Conservation (phyloP, 257 asterid genomes). For the Solanum lycopersicoides region DNA sequence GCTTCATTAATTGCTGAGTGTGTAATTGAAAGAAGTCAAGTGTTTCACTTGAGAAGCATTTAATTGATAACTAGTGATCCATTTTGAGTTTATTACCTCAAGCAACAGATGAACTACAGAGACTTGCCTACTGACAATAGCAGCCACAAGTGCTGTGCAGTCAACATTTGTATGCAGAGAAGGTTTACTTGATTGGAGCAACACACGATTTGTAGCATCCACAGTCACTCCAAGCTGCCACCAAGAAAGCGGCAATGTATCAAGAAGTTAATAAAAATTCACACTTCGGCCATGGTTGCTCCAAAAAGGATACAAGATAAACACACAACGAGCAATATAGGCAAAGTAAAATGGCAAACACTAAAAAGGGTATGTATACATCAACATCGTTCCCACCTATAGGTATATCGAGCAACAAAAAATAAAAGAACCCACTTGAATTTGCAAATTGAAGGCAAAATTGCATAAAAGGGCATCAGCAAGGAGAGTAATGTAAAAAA, state of each 20-base stretch:
- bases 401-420: background rate
- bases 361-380: background rate
- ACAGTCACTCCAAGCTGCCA: slow-evolving; percentile 73
- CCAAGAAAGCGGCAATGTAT: background rate
- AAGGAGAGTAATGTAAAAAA: background rate
- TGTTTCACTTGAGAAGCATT: background rate
- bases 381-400: background rate
- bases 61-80: background rate
- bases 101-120: slow-evolving; percentile 53
- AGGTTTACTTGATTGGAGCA: slow-evolving; percentile 70
- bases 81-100: slow-evolving; percentile 28
- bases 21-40: background rate
- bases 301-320: background rate
- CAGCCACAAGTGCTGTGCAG: slow-evolving; percentile 71
- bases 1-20: background rate
- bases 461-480: background rate
- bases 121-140: slow-evolving; percentile 64
- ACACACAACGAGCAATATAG: background rate
- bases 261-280: background rate
- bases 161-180: slow-evolving; percentile 60
- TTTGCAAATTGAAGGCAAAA: background rate
- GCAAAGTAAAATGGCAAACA: background rate
- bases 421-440: background rate
- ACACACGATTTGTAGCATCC: slow-evolving; percentile 46
- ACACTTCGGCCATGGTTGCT: background rate